Base-by-base conservation (phyloP, 495 filamentous ascomycete species). In the Lasiosphaeria miniovina region DNA sequence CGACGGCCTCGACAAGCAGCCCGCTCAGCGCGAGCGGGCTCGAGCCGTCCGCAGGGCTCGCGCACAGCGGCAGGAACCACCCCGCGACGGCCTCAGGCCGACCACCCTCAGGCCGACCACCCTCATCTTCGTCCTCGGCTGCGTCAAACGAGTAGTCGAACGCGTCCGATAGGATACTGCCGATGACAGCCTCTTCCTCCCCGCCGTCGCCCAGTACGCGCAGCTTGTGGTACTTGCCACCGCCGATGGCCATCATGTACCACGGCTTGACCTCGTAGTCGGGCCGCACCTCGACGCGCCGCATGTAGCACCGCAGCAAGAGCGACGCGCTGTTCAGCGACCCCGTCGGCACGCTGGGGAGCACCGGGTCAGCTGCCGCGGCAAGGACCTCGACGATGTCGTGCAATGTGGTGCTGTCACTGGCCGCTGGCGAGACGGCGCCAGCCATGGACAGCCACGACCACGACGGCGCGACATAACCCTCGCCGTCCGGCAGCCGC, bases 241-340 rank as follows among this genome's bases (percentile, higher is more conserved):
- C 57, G 4, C 57, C 36, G 17, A 59, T 59, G 38, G 57, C 57
- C 49, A 59, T 34, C 57, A 59, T 45, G 48, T 59, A 59, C 57
- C 57, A 59, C 11, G 57, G 49, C 36, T 52, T 59, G 49, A 46
- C 52, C 12, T 52, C 49, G 49, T 59, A 59, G 24, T 59, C 57
- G 15, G 57, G 57, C 24, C 48, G 48, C n/a, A 59, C 31, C 49
- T 59, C 57, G 49, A 59, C 57, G 34, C 35, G 48, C 10, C 49
- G 48, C 36, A 59, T 8, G 35, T 32, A 59, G 36, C 57, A 59
- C 12, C 49, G 49, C 36, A 59, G 15, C n/a, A 4, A 12, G 48
- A 59, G 14, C 32, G 57, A 59, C 6, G 57, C 57, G 35, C 38
- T 43, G 31, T 59, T 40, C 38, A 56, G 54, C 38, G 41, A 40